Base-by-base conservation (phyloP, 352 stramenopile genomes). In the Phytopythium delawarense region DNA sequence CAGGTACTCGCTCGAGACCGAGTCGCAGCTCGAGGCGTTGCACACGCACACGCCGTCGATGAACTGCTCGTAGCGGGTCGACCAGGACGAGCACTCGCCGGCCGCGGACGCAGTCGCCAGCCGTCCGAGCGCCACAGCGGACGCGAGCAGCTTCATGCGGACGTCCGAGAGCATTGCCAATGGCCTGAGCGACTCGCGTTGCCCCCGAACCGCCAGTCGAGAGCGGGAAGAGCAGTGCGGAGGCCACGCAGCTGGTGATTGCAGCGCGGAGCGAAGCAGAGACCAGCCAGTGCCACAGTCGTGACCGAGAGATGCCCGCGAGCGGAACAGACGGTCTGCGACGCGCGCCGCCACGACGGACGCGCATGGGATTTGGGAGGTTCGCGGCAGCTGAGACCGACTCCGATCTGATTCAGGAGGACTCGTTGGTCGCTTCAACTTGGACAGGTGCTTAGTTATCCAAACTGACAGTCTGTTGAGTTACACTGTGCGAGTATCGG, bases 1-100 rank as follows among this genome's bases (percentile, higher is more conserved):
- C 30, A 72, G 30, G 56, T 88, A 72, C 7, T 69, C 77, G 66
- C 74, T 86, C 20, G 70, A 79, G 57, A 87, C 63, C 16, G 72
- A 73, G 63, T 90, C 78, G 35, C 81, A 90, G 21, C 75, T 61
- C 23, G 69, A 59, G 50, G 74, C 72, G 0, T 74, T 79, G 71
- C 76, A 85, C 21, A 85, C 76, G 45, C 76, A 85, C 30, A 85
- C 74, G 52, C 76, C 76, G 7, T 81, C 69, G 30, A 85, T 70
- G 42, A 81, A 54, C 39, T 67, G 62, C 64, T 81, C 72, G 67
- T 59, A 85, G 49, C 69, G 71, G 23, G 63, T 42, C 49, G 76
- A 85, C 62, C 71, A 85, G 18, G 70, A 70, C 61, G 70, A 70
- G 64, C 70, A 77, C 20, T 9, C 42, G 28, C 28, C 28, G 42